These are phyloP conservation scores for Euphorbia pulcherrima DNA, from an alignment of 345 rosid genomes.

Conservation along the genomic window DNA sequence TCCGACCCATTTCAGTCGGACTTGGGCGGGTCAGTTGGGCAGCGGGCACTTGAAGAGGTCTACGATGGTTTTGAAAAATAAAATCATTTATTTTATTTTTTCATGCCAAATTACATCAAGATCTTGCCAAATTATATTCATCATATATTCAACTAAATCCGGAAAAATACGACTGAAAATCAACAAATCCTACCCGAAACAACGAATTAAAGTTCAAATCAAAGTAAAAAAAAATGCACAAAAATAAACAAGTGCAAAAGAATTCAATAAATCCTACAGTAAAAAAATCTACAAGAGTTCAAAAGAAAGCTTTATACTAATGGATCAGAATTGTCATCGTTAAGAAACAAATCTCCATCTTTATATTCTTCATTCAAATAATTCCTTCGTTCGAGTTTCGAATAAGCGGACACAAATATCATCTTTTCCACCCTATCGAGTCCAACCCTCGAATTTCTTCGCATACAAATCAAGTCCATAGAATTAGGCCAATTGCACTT, in stretches of 20 bases:
- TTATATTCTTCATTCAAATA: slow-evolving; percentile 46
- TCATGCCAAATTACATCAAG: too few species aligned
- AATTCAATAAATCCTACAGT: slow-evolving; percentile 35
- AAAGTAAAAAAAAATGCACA: slow-evolving; percentile 25
- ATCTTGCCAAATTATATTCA: too few species aligned
- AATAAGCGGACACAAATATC: slow-evolving; percentile 54
- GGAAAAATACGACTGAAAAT: too few species aligned
- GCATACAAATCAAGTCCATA: slow-evolving; percentile 39
- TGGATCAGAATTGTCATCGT: slow-evolving; percentile 40
- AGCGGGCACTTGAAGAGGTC: too few species aligned
- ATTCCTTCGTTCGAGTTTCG: slow-evolving; percentile 47
- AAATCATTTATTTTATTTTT: too few species aligned
- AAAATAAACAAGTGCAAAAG: slow-evolving; percentile 21
- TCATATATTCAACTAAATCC: too few species aligned
- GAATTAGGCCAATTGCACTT: slow-evolving; percentile 45
- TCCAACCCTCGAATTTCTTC: slow-evolving; percentile 34
- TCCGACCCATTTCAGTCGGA: too few species aligned
- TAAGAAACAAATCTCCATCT: slow-evolving; percentile 44
- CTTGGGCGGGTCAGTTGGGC: too few species aligned
- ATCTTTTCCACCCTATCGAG: slow-evolving; percentile 53
- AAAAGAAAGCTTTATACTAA: slow-evolving; percentile 43
- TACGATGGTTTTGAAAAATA: too few species aligned
- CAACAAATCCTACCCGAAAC: slow-evolving; percentile 23
- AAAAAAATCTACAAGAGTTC: slow-evolving; percentile 29
- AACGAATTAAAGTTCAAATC: slow-evolving; percentile 25